Conservation (phyloP, 1,139 yeast species). For the Yarrowia galli region DNA sequence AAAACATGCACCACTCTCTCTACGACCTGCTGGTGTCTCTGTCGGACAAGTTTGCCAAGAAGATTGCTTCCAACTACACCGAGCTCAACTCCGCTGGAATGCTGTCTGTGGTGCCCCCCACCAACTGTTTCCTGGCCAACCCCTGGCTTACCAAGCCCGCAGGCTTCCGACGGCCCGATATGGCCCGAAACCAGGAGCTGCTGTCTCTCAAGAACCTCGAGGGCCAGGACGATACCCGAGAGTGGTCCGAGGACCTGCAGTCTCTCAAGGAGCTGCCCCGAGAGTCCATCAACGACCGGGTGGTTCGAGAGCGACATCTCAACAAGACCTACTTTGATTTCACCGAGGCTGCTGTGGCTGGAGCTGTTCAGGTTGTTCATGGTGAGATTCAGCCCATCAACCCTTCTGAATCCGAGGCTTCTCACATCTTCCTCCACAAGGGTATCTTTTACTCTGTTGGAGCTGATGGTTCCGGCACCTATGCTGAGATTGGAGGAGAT, state of each 20-base stretch:
- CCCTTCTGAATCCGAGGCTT: constrained; percentile 66
- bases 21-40: constrained; percentile 60
- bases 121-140: constrained; percentile 63
- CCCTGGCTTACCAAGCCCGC: constrained; percentile 73
- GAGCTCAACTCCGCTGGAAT: constrained; percentile 59
- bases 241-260: constrained; percentile 94
- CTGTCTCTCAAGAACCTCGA: constrained; percentile 40
- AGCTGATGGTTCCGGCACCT: constrained; percentile 73
- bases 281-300: constrained; percentile 64
- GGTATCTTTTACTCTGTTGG: constrained; percentile 89
- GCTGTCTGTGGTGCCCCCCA: constrained; percentile 66
- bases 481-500: constrained; percentile 73
- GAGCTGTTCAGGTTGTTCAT: constrained; percentile 76
- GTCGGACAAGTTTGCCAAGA: constrained; percentile 60
- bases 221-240: constrained; percentile 56
- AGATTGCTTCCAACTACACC: constrained; percentile 48
- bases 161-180: constrained; percentile 58
- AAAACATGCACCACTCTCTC: constrained; percentile 53
- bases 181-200: constrained; percentile 64
- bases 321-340: constrained; percentile 81
- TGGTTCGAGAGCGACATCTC: constrained; percentile 76
- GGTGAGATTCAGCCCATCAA: constrained; percentile 84
- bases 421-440: constrained; percentile 75
- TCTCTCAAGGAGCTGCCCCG: constrained; percentile 73
- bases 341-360: constrained; percentile 74